phyloP scores from a whole-genome alignment of 495 filamentous ascomycete species.

The Viridothelium virens region DNA sequence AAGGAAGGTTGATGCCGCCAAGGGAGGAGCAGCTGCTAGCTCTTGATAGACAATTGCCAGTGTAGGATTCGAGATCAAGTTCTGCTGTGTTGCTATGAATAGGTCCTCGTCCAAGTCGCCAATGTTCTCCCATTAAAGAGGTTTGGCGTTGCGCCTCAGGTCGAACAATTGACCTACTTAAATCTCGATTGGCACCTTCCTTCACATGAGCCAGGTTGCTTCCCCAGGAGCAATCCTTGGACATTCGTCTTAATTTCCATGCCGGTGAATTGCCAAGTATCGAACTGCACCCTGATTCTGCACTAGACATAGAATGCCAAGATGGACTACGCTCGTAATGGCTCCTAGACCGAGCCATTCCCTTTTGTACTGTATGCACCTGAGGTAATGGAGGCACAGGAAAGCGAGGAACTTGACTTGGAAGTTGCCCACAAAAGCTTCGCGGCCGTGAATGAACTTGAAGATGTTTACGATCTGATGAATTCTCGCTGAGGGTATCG shows the following conservation, averaged over 20 bases:
- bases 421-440: constrained; percentile 21
- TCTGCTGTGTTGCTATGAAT: constrained; percentile 20
- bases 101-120: constrained; percentile 12
- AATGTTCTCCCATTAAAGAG: constrained; percentile 8
- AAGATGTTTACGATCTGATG: neutral
- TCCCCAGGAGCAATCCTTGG: constrained; percentile 18
- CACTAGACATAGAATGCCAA: constrained; percentile 20
- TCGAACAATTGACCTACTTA: neutral
- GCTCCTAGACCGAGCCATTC: neutral
- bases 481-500: neutral
- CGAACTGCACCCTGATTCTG: constrained; percentile 24
- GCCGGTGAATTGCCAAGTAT: constrained; percentile 17
- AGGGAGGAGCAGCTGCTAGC: constrained; percentile 14
- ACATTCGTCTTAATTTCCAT: constrained; percentile 11
- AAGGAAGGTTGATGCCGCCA: constrained; percentile 13
- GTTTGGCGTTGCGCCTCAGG: neutral
- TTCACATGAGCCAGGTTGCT: constrained; percentile 13
- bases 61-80: constrained; percentile 14
- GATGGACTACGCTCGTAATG: constrained; percentile 12
- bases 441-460: constrained; percentile 21
- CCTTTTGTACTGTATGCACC: neutral
- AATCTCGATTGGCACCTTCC: constrained; percentile 16
- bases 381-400: constrained; percentile 26
- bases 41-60: constrained; percentile 12
- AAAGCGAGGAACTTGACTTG: constrained; percentile 17